Conservation (phyloP, 352 stramenopile species). For the Globisporangium lucens region DNA sequence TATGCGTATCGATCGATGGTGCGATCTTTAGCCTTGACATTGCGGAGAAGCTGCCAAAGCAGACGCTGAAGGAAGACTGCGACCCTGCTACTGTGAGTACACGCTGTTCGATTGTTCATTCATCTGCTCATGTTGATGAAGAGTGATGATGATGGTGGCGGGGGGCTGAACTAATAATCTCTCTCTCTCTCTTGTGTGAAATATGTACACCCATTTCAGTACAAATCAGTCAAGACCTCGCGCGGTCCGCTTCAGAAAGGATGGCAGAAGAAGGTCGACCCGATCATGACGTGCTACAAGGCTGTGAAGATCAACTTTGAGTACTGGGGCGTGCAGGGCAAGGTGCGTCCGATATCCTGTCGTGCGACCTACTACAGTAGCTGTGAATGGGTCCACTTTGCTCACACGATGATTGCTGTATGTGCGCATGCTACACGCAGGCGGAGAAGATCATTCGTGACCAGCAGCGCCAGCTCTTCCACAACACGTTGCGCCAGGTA, state of each 20-base stretch:
- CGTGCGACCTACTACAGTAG: too few relatives aligned
- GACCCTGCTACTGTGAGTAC: constrained; percentile 48
- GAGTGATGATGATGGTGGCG: neutral
- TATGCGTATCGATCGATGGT: neutral
- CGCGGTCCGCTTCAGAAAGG: constrained; percentile 61
- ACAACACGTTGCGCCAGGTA: constrained; percentile 55
- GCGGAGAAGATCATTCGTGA: constrained; percentile 81
- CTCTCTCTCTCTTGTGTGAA: neutral
- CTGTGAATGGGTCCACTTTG: too few relatives aligned
- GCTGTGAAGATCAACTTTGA: constrained; percentile 86
- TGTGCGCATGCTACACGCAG: constrained; percentile 11
- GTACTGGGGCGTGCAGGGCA: constrained; percentile 83
- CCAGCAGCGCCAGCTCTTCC: constrained; percentile 82
- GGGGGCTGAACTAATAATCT: neutral
- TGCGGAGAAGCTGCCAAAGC: constrained; percentile 69
- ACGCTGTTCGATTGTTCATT: neutral
- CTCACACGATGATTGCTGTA: too few relatives aligned
- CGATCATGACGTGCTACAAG: constrained; percentile 88
- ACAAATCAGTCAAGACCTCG: constrained; percentile 69
- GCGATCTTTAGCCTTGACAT: constrained; percentile 55
- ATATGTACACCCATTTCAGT: constrained; percentile 11
- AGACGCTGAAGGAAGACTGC: constrained; percentile 68
- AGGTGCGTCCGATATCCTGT: constrained; percentile 25
- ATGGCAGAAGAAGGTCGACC: constrained; percentile 68
- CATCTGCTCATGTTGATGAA: constrained; percentile 11